A percentile compares a stretch with the other conserved stretches of the same genome.
phyloP scores from a whole-genome alignment of 1,284 basidiomycete species.

The Puccinia novopanici region DNA sequence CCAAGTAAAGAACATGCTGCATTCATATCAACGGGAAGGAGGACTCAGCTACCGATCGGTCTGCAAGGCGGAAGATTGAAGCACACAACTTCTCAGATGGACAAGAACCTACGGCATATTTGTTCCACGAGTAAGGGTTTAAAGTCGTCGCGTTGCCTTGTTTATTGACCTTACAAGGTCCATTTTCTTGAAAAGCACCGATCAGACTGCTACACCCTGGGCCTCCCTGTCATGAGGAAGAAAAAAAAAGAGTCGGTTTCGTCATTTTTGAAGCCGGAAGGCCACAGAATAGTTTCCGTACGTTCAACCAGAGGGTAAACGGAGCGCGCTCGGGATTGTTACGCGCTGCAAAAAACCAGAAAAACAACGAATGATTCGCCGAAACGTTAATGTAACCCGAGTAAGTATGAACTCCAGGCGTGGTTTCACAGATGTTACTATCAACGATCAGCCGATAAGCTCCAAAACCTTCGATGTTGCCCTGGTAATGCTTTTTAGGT shows the following conservation, averaged over 20 bases:
- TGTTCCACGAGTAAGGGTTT: conserved; percentile 71
- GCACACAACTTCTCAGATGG: not conserved
- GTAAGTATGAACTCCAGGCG: conserved; percentile 68
- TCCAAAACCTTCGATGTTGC: conserved; percentile 1
- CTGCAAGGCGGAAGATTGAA: not conserved
- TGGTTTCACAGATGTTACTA: conserved; percentile 73
- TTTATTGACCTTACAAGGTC: conserved; percentile 68
- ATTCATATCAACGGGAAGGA: not conserved
- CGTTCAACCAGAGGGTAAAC: conserved; percentile 66
- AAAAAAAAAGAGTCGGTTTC: conserved; percentile 2
- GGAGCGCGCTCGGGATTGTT: conserved; percentile 66
- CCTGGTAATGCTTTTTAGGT: not conserved
- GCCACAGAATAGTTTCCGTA: conserved; percentile 49
- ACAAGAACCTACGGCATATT: conserved; percentile 59
- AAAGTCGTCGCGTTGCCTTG: conserved; percentile 64
- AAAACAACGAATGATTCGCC: conserved; percentile 66
- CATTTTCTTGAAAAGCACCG: conserved; percentile 70
- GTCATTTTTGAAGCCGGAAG: conserved; percentile 67
- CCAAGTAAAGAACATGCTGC: conserved; percentile 72
- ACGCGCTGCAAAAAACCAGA: conserved; percentile 71
- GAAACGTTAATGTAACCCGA: conserved; percentile 69
- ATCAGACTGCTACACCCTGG: conserved; percentile 70
- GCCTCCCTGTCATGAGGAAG: too few species aligned
- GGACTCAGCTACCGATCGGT: not conserved
- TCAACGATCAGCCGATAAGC: conserved; percentile 56